phyloP scores from a whole-genome alignment of 306 rosid genomes.

The Corylus americana region DNA sequence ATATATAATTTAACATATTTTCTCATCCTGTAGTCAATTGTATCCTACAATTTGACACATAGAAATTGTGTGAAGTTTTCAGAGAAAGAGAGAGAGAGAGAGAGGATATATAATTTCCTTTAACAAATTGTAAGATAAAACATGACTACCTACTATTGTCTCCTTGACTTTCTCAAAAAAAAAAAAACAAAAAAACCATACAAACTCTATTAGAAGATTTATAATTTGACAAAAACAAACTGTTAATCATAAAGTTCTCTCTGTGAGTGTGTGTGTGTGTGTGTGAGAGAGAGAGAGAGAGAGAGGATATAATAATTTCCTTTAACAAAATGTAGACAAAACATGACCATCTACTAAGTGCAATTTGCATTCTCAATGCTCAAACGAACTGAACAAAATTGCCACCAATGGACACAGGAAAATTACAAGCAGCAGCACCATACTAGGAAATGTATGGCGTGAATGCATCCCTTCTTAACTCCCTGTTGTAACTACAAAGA shows the following conservation, averaged over 20 bases:
- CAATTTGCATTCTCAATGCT: neutral
- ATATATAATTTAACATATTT: neutral
- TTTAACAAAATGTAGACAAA: neutral
- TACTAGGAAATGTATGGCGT: neutral
- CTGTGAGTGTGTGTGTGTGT: neutral
- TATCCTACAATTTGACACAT: neutral
- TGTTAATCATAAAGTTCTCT: neutral
- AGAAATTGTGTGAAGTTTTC: neutral
- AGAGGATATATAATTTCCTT: neutral
- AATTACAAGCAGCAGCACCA: neutral
- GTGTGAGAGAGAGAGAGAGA: neutral
- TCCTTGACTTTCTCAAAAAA: neutral
- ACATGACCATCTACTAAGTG: neutral
- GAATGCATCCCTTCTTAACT: neutral
- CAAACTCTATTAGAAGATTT: neutral
- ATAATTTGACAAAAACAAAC: neutral
- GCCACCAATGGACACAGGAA: neutral
- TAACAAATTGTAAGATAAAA: neutral
- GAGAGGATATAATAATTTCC: neutral
- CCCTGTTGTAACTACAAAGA: neutral
- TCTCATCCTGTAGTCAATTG: neutral
- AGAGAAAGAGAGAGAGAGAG: neutral
- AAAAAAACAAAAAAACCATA: neutral
- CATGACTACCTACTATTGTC: neutral
- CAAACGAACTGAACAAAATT: neutral